phyloP scores from a whole-genome alignment of 139 green algal species.

The Chlorella sp. region DNA sequence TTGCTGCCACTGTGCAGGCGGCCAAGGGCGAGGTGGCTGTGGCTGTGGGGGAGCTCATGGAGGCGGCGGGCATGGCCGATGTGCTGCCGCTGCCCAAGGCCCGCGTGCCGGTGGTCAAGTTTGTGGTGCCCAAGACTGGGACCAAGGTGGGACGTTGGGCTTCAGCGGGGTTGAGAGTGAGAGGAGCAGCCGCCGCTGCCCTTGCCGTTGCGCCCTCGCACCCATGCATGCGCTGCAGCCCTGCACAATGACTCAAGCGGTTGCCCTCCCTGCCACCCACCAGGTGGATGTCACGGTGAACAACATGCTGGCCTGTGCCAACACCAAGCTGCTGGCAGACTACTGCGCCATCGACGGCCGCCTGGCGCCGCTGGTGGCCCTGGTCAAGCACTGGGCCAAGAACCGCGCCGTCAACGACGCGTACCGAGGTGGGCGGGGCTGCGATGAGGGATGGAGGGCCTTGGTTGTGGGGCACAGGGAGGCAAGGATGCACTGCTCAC shows the following conservation, averaged over 20 bases:
- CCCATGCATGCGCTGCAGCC: too few species aligned
- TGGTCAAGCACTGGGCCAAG: constrained; percentile 97
- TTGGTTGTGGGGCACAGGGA: too few species aligned
- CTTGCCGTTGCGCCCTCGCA: too few species aligned
- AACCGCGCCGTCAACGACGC: constrained; percentile 84
- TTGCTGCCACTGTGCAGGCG: constrained; percentile 27
- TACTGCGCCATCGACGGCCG: constrained; percentile 85
- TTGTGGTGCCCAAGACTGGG: constrained; percentile 58
- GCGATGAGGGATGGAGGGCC: too few species aligned
- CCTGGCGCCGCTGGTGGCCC: constrained; percentile 73
- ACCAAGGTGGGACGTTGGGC: constrained; percentile 42
- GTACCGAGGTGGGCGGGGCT: constrained; percentile 63
- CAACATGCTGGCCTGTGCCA: constrained; percentile 89
- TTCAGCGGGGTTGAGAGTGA: neutral
- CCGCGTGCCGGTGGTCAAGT: constrained; percentile 91
- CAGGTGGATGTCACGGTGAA: constrained; percentile 87
- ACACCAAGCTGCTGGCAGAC: constrained; percentile 86
- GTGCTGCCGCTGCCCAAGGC: constrained; percentile 76
- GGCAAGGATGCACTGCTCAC: too few species aligned
- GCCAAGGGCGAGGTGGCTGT: constrained; percentile 65
- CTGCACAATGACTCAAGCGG: too few species aligned
- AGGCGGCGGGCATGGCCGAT: constrained; percentile 63
- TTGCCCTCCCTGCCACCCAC: neutral
- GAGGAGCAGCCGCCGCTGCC: neutral
- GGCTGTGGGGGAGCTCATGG: constrained; percentile 65